Evolutionary conservation across 78 protist species (phyloP), one percentile per base, ranked within the genome.

Genomic region (Dictyostelium citrinum): DNA sequence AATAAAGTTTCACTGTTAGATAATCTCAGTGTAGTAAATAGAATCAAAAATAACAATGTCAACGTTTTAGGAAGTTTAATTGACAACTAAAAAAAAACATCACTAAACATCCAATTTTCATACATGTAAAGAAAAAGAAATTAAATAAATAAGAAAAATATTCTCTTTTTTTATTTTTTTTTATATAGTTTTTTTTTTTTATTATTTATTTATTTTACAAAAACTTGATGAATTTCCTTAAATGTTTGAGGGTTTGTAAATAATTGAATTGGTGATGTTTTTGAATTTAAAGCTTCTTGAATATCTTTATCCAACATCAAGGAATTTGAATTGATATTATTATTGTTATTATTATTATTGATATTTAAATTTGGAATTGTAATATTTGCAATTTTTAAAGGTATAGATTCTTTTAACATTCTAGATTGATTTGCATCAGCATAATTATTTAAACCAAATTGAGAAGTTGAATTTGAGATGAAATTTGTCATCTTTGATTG

Each of bases 371-470:
- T 45, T 33, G 84, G 84, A 45, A 77, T 77, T 45, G 82, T 24
- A 45, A 77, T 45, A 27, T 20, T 45, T 10, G 67, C 82, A 45
- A 77, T 77, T 77, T 33, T 33, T 12, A 20, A 16, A n/a, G 82
- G 82, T 27, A 45, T 41, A 14, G 43, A 45, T 80, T 80, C 43
- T 80, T 55, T 49, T 33, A 80, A 35, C 72, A 80, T 49, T 49
- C 58, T 80, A 9, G 84, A 80, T 80, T 55, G 72, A 80, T 39
- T 49, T 80, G 84, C 64, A 58, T 80, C 84, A 35, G 84, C 58
- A 35, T 80, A 80, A 33, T 80, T 80, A 35, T 35, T 29, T 55
- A 55, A 22, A 55, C 84, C 84, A 55, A 55, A 80, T 35, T 27
- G 35, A 55, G 43, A 67, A 31, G 43, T 22, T 1, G 49, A 33